Conservation (phyloP, 2,329 filamentous ascomycete genomes). For the Colletotrichum australisinense region DNA sequence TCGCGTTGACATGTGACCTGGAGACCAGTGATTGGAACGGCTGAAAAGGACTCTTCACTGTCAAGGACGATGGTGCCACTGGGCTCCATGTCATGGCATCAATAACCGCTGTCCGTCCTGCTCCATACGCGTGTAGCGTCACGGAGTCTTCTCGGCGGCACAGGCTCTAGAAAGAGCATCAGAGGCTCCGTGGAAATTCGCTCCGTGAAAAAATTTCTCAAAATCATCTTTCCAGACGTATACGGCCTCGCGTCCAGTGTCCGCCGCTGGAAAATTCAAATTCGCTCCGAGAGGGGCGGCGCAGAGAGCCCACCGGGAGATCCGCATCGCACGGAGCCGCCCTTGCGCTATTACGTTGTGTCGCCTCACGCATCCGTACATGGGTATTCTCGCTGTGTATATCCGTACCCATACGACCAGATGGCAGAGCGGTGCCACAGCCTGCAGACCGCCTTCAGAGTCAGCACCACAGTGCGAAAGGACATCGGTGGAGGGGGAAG, state of each 20-base stretch:
- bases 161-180: background rate
- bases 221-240: slow-evolving; percentile 5
- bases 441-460: slow-evolving; percentile 13
- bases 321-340: slow-evolving; percentile 27
- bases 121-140: background rate
- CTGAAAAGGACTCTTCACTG: background rate
- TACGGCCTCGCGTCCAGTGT: background rate
- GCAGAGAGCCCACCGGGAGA: slow-evolving; percentile 14
- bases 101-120: background rate
- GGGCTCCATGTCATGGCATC: background rate
- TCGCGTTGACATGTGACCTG: background rate
- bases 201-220: background rate
- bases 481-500: slow-evolving; percentile 8
- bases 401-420: too few species aligned
- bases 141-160: background rate
- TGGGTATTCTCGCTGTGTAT: background rate
- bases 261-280: slow-evolving; percentile 15
- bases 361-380: background rate
- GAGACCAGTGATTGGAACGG: slow-evolving; percentile 11
- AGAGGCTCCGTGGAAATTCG: background rate
- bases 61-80: background rate
- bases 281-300: background rate
- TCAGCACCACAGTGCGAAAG: slow-evolving; percentile 30
- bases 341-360: slow-evolving; percentile 26
- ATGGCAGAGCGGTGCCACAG: background rate